Base-by-base conservation (phyloP, 805 yeast species). In the Clavispora vitiphila region DNA sequence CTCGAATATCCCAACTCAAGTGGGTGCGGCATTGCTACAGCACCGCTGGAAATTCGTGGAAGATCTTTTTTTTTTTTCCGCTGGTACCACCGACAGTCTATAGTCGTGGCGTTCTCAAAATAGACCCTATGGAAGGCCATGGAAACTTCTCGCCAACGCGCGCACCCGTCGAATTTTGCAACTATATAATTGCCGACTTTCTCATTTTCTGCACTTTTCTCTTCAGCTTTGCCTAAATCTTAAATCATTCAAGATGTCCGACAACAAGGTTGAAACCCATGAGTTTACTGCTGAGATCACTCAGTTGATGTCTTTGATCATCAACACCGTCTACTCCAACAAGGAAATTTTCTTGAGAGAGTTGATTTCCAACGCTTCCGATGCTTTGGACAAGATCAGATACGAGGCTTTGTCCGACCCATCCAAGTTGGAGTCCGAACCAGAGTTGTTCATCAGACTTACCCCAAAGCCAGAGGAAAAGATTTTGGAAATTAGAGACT, bases 271-370 rank as follows among this genome's bases (percentile, higher is more conserved):
- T 64, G 95, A 86, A 78, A 83, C 95, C 46, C 87, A 80, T 68
- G 98, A 91, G 78, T 93, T 93, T 75, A 96, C 95, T 74, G 99
- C 99, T 81, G 99, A 93, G 89, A 93, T 93, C 74, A 88, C 98
- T 84, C 99, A 93, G 95, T 80, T 93, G 82, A 85, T 93, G 98
- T 88, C 97, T 72, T 83, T 93, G 80, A 88, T 93, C 89, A 93
- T 93, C 77, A 93, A 93, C 88, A 93, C 99, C 44, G 99, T 93
- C 62, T 93, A 93, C 76, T 93, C 99, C 41, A 93, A 93, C 84
- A 93, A 93, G 78, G 99, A 93, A 73, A 93, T 93, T 61, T 93
- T 93, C 83, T 77, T 93, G 64, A 91, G 99, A 86, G 99, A 93
- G 72, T 80, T 93, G 77, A 87, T 93, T 63, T 93, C 99, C 52